Percentiles rank a stretch among this genome's conserved stretches.
phyloP scores from a whole-genome alignment of 2,329 filamentous ascomycete genomes.

The Bipolaris bicolor region DNA sequence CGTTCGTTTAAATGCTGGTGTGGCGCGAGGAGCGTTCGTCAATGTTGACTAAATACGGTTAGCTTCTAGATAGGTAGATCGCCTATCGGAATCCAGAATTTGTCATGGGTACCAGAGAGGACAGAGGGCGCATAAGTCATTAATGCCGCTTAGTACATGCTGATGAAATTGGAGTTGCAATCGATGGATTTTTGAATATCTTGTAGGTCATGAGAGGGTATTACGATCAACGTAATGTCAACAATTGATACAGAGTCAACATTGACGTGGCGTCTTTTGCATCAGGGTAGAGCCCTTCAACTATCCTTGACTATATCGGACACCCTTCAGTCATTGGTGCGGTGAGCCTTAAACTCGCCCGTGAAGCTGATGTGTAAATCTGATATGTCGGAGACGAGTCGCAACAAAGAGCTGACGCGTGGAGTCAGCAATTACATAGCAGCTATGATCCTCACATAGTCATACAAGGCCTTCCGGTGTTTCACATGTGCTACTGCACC shows the following conservation, averaged over 20 bases:
- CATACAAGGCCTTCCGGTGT: conserved; percentile 16
- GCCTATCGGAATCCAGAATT: conserved; percentile 34
- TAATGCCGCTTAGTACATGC: conserved; percentile 30
- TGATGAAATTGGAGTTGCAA: conserved; percentile 32
- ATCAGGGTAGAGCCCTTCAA: conserved; percentile 12
- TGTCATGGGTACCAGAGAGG: conserved; percentile 20
- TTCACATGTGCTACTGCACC: conserved; percentile 24
- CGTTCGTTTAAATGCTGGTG: conserved; percentile 30
- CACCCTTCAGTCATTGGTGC: conserved; percentile 20
- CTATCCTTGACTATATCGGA: conserved; percentile 11
- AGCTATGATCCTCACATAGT: conserved; percentile 13
- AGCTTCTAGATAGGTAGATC: conserved; percentile 30
- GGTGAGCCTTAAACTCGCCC: conserved; percentile 13
- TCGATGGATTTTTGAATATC: conserved; percentile 18
- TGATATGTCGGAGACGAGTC: conserved; percentile 36
- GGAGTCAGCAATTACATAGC: conserved; percentile 26
- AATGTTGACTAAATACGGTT: conserved; percentile 33
- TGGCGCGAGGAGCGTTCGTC: conserved; percentile 38
- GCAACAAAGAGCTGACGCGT: conserved; percentile 26
- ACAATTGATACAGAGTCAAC: conserved; percentile 17
- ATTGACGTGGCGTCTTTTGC: conserved; percentile 9
- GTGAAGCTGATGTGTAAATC: conserved; percentile 18
- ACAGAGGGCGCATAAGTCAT: conserved; percentile 13
- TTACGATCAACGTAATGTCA: conserved; percentile 28
- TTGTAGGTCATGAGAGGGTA: conserved; percentile 18